Conservation (phyloP, 2,329 filamentous ascomycete genomes). For the Tricladium varicosporioides region DNA sequence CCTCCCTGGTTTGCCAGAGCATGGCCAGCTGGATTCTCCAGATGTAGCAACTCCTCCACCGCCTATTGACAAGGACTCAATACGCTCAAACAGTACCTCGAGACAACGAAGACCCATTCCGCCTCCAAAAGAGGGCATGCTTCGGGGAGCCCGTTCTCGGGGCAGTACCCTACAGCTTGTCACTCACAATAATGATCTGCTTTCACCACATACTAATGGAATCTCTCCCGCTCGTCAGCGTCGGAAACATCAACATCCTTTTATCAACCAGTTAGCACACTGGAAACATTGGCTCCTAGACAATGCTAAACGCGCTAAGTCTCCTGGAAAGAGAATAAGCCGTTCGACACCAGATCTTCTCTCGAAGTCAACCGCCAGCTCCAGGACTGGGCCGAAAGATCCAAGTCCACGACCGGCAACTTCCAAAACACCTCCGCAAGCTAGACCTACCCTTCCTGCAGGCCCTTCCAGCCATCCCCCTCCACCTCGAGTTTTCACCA, state of each 20-base stretch:
- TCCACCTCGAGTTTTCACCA: slow-evolving; percentile 38
- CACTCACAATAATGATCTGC: slow-evolving; percentile 61
- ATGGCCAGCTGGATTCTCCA: slow-evolving; percentile 33
- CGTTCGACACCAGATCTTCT: slow-evolving; percentile 58
- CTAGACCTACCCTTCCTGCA: slow-evolving; percentile 33
- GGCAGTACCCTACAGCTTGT: slow-evolving; percentile 87
- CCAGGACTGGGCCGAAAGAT: slow-evolving; percentile 47
- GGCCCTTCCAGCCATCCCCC: slow-evolving; percentile 32
- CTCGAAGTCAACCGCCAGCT: slow-evolving; percentile 43
- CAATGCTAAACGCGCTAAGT: slow-evolving; percentile 60
- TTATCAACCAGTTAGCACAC: slow-evolving; percentile 64
- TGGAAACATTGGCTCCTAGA: slow-evolving; percentile 74
- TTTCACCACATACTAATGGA: slow-evolving; percentile 46
- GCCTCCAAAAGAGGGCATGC: slow-evolving; percentile 78
- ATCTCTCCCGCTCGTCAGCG: slow-evolving; percentile 35
- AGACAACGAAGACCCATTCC: slow-evolving; percentile 72
- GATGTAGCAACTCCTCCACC: slow-evolving; percentile 53
- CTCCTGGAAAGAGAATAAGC: slow-evolving; percentile 43
- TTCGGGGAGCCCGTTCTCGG: slow-evolving; percentile 68
- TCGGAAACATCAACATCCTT: slow-evolving; percentile 58
- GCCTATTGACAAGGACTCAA: slow-evolving; percentile 75
- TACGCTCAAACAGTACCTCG: slow-evolving; percentile 75
- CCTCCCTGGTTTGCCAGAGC: slow-evolving; percentile 73
- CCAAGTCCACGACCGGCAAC: slow-evolving; percentile 58
- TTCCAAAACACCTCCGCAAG: slow-evolving; percentile 43